Conservation (phyloP, 2,329 filamentous ascomycete species). For the Colletotrichum sp. region DNA sequence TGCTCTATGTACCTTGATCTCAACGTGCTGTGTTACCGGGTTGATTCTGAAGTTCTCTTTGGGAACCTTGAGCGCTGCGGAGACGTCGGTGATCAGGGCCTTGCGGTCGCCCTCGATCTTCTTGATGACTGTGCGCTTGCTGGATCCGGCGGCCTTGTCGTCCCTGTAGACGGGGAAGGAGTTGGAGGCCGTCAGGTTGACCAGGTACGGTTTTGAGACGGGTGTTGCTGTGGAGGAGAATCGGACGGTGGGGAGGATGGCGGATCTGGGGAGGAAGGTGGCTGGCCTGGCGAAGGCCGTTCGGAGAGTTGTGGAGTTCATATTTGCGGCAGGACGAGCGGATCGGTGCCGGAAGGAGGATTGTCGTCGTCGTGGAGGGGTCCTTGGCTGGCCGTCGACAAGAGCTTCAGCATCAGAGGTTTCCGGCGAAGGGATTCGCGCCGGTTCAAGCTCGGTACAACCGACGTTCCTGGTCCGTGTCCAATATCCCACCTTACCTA, state of each 20-base stretch:
- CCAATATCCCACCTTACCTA: not conserved
- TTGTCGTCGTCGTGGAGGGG: not conserved
- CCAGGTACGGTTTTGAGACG: conserved; percentile 61
- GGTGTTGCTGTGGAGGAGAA: conserved; percentile 12
- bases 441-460: conserved; percentile 18
- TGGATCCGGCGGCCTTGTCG: conserved; percentile 77
- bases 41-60: conserved; percentile 59
- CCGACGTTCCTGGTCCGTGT: not conserved
- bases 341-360: not conserved
- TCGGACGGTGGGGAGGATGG: conserved; percentile 7
- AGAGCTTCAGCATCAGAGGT: not conserved
- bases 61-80: conserved; percentile 60
- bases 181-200: conserved; percentile 73
- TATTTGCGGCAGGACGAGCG: not conserved
- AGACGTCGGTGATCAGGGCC: conserved; percentile 68
- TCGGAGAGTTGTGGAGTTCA: not conserved
- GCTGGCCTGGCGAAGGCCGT: not conserved
- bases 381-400: not conserved
- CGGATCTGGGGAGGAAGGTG: not conserved
- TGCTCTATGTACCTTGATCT: conserved; percentile 66
- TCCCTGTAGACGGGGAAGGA: conserved; percentile 79
- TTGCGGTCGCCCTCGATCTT: conserved; percentile 77
- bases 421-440: conserved; percentile 17
- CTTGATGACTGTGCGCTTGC: conserved; percentile 76
- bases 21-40: conserved; percentile 72